phyloP scores from a whole-genome alignment of 805 yeast genomes.

The Ogataea pini region DNA sequence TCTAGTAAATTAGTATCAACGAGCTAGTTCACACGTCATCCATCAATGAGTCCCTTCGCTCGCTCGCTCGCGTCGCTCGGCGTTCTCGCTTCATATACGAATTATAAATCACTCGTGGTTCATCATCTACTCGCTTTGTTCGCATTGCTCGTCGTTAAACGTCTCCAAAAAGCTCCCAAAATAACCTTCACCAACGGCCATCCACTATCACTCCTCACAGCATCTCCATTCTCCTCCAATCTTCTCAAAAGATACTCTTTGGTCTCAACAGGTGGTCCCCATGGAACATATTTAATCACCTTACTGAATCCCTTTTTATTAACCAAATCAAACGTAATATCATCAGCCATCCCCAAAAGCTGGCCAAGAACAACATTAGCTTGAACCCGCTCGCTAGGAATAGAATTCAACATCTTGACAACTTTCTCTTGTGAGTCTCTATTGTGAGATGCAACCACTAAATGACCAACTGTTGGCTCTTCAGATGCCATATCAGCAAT shows the following conservation, averaged over 20 bases:
- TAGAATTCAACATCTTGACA: conserved; percentile 49
- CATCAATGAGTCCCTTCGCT: too few species aligned
- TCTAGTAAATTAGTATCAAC: too few species aligned
- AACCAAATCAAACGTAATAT: conserved; percentile 74
- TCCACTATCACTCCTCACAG: conserved; percentile 84
- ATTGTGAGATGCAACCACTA: conserved; percentile 92
- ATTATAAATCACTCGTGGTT: too few species aligned
- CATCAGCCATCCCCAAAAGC: conserved; percentile 94
- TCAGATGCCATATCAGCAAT: conserved; percentile 55
- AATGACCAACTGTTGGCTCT: conserved; percentile 58
- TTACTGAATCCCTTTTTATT: conserved; percentile 64
- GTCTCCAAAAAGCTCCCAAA: conserved; percentile 35
- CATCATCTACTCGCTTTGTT: too few species aligned
- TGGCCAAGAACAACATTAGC: conserved; percentile 84
- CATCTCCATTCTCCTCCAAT: conserved; percentile 94
- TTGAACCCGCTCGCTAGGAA: conserved; percentile 33
- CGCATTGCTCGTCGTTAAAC: conserved; percentile 15
- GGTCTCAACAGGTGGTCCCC: conserved; percentile 97
- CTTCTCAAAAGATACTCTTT: conserved; percentile 87
- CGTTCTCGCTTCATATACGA: too few species aligned
- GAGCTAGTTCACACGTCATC: too few species aligned
- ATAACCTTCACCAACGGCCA: conserved; percentile 67
- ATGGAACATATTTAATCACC: conserved; percentile 91
- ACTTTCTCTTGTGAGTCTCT: conserved; percentile 73
- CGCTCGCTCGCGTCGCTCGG: too few species aligned